These are phyloP conservation scores for Lactifluus hygrophoroides DNA, from an alignment of 768 basidiomycete species.

Conservation along the genomic window DNA sequence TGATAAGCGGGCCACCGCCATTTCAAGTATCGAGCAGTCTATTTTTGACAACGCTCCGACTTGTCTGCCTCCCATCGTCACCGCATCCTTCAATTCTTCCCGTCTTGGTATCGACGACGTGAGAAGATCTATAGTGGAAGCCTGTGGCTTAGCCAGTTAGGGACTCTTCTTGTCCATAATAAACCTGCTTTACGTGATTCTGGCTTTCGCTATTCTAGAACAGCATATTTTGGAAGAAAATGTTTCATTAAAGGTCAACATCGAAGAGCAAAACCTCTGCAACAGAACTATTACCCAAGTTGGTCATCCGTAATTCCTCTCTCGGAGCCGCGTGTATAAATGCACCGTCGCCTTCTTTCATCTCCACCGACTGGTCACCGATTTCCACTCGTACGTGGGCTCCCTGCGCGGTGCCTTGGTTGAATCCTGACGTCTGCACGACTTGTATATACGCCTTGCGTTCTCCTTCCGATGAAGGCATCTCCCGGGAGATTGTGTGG, in stretches of 20 bases:
- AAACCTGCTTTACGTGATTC: no score
- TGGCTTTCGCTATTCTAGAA: not conserved
- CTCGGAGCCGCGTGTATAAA: conserved; percentile 51
- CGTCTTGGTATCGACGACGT: conserved; percentile 50
- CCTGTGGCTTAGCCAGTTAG: conserved; percentile 36
- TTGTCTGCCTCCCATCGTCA: conserved; percentile 60
- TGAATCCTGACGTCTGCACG: conserved; percentile 79
- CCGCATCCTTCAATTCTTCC: conserved; percentile 37
- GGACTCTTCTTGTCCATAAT: no score
- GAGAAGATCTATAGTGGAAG: conserved; percentile 49
- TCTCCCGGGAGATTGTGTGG: conserved; percentile 42
- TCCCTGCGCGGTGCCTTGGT: conserved; percentile 46
- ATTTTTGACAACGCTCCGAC: conserved; percentile 49
- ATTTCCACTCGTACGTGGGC: conserved; percentile 46
- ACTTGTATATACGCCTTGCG: conserved; percentile 80
- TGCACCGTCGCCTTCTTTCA: conserved; percentile 84
- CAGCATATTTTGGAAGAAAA: not conserved
- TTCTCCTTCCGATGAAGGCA: conserved; percentile 27
- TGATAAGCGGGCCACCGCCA: conserved; percentile 24
- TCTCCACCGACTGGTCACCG: conserved; percentile 36
- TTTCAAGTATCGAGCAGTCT: conserved; percentile 38
- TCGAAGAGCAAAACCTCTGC: conserved; percentile 82
- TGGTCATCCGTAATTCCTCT: conserved; percentile 43
- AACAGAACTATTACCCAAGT: conserved; percentile 51
- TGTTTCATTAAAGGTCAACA: conserved; percentile 39